A percentile compares a stretch with the other conserved stretches of the same genome.
Evolutionary conservation across 2,329 filamentous ascomycete species (phyloP).

Genomic region (Penicillium sp.): DNA sequence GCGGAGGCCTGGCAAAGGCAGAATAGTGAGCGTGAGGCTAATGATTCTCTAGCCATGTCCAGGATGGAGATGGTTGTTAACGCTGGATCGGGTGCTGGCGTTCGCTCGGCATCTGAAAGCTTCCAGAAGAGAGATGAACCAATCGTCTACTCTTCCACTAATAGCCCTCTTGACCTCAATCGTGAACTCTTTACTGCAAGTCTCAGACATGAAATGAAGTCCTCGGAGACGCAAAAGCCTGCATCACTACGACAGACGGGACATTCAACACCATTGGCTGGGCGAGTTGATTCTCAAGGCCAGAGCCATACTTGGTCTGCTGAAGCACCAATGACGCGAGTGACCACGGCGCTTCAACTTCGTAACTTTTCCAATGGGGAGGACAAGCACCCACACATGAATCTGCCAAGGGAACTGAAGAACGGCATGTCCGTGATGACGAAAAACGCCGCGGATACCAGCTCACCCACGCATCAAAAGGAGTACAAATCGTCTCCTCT

Average conservation of each 20-base stretch:
- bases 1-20: conserved; percentile 23
- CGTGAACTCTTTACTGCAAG: conserved; percentile 28
- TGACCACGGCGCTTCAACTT: conserved; percentile 9
- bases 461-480: conserved; percentile 19
- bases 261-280: not conserved
- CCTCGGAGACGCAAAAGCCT: not conserved
- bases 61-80: not conserved
- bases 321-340: not conserved
- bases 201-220: conserved; percentile 26
- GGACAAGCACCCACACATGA: not conserved
- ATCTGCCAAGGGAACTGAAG: conserved; percentile 4
- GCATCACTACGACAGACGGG: not conserved
- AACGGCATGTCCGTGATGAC: not conserved
- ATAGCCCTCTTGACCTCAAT: conserved; percentile 25
- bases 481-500: conserved; percentile 38
- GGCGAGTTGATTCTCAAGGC: not conserved
- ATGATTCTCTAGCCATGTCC: not conserved
- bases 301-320: not conserved
- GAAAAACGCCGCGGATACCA: not conserved
- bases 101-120: not conserved
- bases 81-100: not conserved
- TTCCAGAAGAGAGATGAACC: not conserved
- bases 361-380: conserved; percentile 5
- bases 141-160: not conserved
- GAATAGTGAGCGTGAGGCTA: conserved; percentile 5